phyloP scores from a whole-genome alignment of 345 rosid genomes.

The Arabidopsis thaliana region TAIR10.1 NC_003071.7:1451001-1451500 shows the following conservation, averaged over 20 bases:
- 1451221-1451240: constrained; percentile 32
- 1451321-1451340: constrained; percentile 43
- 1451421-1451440: constrained; percentile 33
- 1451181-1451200: constrained; percentile 35
- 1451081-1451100: constrained; percentile 6
- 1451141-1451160: constrained; percentile 25
- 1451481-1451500: constrained; percentile 45
- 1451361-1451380: constrained; percentile 47
- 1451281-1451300: constrained; percentile 36
- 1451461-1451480: constrained; percentile 36
- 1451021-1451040: constrained; percentile 2
- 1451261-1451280: constrained; percentile 40
- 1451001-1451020: neutral
- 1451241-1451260: constrained; percentile 42
- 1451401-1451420: constrained; percentile 45
- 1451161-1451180: constrained; percentile 39
- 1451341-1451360: constrained; percentile 42
- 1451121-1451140: constrained; percentile 40
- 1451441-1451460: constrained; percentile 37
- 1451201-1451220: constrained; percentile 38
- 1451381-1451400: constrained; percentile 15
- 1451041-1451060: neutral
- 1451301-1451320: constrained; percentile 49
- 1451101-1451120: neutral
- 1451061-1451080: constrained; percentile 2